Evolutionary conservation across 208 protist genomes (phyloP), one percentile per base, ranked within the genome.

Genomic region (Crithidia fasciculata): DNA sequence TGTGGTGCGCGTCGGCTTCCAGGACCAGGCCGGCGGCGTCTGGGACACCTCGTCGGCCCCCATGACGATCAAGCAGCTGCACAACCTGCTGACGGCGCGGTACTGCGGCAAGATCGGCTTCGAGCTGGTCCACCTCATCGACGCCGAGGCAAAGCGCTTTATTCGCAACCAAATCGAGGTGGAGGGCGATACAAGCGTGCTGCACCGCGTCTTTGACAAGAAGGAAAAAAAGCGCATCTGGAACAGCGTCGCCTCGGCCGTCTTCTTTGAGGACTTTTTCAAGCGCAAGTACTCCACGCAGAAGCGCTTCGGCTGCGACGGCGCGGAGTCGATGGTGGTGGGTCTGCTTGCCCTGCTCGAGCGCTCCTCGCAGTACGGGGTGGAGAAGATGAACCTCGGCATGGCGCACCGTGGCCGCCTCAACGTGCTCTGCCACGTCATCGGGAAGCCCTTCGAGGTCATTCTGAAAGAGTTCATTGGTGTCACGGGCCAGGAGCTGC

Each of bases 341-440:
- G 97, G 98, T 40, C 93, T 99, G 66, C 97, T 96, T 67, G 76
- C 89, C 7, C 76, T 99, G 56, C 91, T 99, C 55, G 94, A 99
- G 74, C 69, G 72, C 44, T 87, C 93, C 10, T 81, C 92, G 5
- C 68, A 88, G 18, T 78, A 90, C 41, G 98, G 98, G 59, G 90
- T 99, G 0, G 86, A 98, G 61, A 84, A 87, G 28, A 86, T 99
- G 50, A 98, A 99, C 56, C 84, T 99, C 1, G 98, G 98, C 77
- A 99, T 99, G 98, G 96, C 99, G 36, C 99, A 99, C 80, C 95
- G 99, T 67, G 98, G 98, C 41, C 90, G 98, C 59, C 93, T 99
- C 9, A 99, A 99, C 76, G 96, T 99, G 15, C 89, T 99, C 8
- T 93, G 84, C 67, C 98, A 99, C 80, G 94, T 99, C 43, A 95